Base-by-base conservation (phyloP, 2,329 filamentous ascomycete species). In the Colletotrichum sp. region DNA sequence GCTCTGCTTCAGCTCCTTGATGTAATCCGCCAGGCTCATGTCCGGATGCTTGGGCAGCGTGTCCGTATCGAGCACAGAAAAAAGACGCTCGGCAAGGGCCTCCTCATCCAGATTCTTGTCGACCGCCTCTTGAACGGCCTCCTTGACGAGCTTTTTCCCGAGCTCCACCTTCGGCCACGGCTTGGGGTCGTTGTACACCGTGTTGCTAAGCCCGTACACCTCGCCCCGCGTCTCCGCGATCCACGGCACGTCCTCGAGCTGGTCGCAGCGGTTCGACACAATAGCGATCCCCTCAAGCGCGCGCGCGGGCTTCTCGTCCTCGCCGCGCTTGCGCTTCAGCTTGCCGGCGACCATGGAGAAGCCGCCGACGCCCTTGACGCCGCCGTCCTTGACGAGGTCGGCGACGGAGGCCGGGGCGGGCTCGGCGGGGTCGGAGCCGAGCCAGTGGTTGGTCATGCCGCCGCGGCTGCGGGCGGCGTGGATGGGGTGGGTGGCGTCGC, bases 311-410 rank as follows among this genome's bases (percentile, higher is more conserved):
- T 36, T 34, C 52, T 64, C 66, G 9, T 73, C 30, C 69, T 16
- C 76, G 70, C 62, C 75, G 73, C 72, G 75, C 67, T 76, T 75
- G 60, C 86, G 87, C 63, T 82, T 84, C 79, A 94, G 84, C 80
- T 92, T 92, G 10, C 91, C 91, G 77, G 92, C 93, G n/a, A 93
- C 86, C 80, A 94, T 88, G 28, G 91, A 93, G 81, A 94, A 94
- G 1, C 92, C 92, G 8, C 92, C 92, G 18, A 94, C 90, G 66
- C 90, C 91, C 79, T 90, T 90, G 26, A 92, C 88, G 12, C 90
- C 87, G 26, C 86, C 86, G 32, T 88, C 88, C 55, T 87, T 86
- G 65, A 93, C 86, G 79, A 93, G 85, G 12, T 85, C 84, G 69
- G 87, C 80, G 18, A 92, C 89, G 78, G 91, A 92, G 5, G 88